Base-by-base conservation (phyloP, 441 rosid species). In the Jatropha podagrica region DNA sequence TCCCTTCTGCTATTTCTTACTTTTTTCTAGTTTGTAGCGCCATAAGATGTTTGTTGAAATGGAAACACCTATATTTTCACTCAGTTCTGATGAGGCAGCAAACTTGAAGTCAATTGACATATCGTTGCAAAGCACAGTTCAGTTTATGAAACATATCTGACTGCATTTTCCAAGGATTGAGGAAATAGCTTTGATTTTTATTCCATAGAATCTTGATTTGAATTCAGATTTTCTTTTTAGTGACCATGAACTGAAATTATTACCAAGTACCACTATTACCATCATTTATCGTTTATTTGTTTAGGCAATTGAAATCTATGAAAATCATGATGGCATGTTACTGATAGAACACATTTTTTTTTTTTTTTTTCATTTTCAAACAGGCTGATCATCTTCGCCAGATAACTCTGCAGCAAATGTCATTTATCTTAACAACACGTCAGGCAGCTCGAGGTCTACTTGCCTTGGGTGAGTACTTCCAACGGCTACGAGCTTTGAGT, bases 341-440 rank as follows among this genome's bases (percentile, higher is more conserved):
- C 18, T 62, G 44, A 62, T 8, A 12, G 2, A 15, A 37, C 44
- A 62, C 17, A 3, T 17, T 37, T 62, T 9, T 17, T 32, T 17
- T 37, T 62, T 9, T 17, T 32, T 15, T 17, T 64, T 38, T 7
- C 1, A 40, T 38, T 40, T 59, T 20, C 23, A 44, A 73, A 69
- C 85, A 96, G 99, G 98, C 99, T 48, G 99, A 96, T 75, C 91
- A 96, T 81, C 83, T 96, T 72, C 90, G 98, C 54, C 90, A 92
- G 61, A 95, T 87, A 85, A 89, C 98, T 1, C 80, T 96, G 78
- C 92, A 83, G 80, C 99, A 90, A 81, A 92, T 96, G 98, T 81
- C 82, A 68, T 74, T 85, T 49, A 85, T 89, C 85, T 84, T 96
- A 72, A 94, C 97, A 65, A 89, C 79, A 11, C 86, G 91, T 44